Base-by-base conservation (phyloP, 1,284 basidiomycete species). In the Erythrobasidium hasegawianum region DNA sequence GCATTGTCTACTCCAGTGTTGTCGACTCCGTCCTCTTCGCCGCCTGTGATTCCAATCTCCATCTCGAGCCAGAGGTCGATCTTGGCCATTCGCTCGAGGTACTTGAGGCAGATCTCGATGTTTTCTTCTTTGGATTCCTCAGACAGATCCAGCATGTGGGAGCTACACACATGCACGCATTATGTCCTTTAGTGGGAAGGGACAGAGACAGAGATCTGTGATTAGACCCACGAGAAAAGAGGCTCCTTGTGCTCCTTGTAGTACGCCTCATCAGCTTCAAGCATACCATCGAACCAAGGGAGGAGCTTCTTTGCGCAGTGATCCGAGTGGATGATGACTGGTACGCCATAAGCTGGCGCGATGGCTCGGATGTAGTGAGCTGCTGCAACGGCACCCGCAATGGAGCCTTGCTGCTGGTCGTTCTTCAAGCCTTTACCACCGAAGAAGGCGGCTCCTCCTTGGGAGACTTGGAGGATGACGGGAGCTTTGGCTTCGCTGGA, bases 101-200 rank as follows among this genome's bases (percentile, higher is more conserved):
- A 99, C 80, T 93, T 86, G 70, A 84, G 89, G 80, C 96, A 98
- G 59, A 83, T 91, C 67, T 83, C 86, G 76, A 98, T 99, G 84
- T 98, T 99, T 77, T 97, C 85, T 75, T 95, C 94, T 80, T 97
- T 96, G 77, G 90, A 79, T 81, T 98, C 95, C 78, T 99, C 96
- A 61, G 94, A 97, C 72, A 99, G 86, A 80, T 98, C 96, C 74
- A 99, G 87, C 96, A 99, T 99, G 89, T 99, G 96, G 41, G 95
- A 97, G 69, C 71, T 72, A n/a, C n/a, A n/a, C n/a, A n/a, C n/a
- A n/a, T n/a, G n/a, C n/a, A n/a, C n/a, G n/a, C n/a, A n/a, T n/a
- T n/a, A n/a, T n/a, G n/a, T n/a, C n/a, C n/a, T n/a, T n/a, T n/a
- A n/a, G n/a, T n/a, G n/a, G n/a, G n/a, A n/a, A n/a, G n/a, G n/a